Evolutionary conservation across 148 eudicot genomes (phyloP).

Genomic region (Vaccinium myrtillus): DNA sequence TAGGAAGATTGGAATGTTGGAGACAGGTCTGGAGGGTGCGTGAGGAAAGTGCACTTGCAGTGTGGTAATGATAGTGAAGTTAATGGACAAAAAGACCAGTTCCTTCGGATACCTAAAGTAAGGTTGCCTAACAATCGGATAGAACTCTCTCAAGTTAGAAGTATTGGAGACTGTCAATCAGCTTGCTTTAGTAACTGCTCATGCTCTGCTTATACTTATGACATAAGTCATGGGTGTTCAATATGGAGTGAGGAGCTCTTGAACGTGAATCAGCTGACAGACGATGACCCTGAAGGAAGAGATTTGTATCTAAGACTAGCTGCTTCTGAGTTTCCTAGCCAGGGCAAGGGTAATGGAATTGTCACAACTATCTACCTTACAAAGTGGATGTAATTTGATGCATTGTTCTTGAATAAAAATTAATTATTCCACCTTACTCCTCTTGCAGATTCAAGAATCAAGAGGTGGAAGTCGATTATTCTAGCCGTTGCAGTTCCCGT

Average conservation of each 20-base stretch:
- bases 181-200: no score
- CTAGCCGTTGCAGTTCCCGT: no score
- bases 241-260: constrained; percentile 28
- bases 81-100: constrained; percentile 7
- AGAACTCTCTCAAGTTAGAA: neutral
- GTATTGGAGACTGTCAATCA: no score
- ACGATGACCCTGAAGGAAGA: neutral
- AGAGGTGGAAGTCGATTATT: no score
- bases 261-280: constrained; percentile 28
- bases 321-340: no score
- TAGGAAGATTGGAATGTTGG: constrained; percentile 10
- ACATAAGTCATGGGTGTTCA: constrained; percentile 21
- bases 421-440: no score
- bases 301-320: no score
- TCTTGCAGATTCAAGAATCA: no score
- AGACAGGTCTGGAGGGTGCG: constrained; percentile 29
- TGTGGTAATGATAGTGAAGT: constrained; percentile 12
- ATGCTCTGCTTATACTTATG: constrained; percentile 27
- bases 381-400: no score
- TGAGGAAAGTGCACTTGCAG: constrained; percentile 2
- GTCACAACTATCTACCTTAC: no score
- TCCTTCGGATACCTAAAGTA: neutral
- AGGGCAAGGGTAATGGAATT: no score
- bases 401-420: no score
- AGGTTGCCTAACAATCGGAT: neutral